These are phyloP conservation scores for Cercospora berteroae DNA, from an alignment of 2,329 filamentous ascomycete genomes.

Conservation along the genomic window DNA sequence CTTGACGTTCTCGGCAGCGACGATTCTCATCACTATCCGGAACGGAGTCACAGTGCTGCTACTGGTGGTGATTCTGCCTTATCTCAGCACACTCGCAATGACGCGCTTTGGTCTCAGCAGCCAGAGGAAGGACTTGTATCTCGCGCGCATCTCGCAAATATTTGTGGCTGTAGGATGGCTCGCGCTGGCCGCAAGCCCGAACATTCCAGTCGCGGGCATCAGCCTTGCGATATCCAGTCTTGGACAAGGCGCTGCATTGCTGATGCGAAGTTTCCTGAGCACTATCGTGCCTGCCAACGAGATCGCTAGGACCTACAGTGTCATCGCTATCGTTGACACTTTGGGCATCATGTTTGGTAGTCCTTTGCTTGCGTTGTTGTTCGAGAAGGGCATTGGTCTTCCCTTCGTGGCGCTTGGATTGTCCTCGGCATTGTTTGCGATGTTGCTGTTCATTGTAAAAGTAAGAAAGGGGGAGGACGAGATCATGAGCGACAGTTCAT, in stretches of 20 bases:
- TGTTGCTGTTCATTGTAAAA: slow-evolving; percentile 24
- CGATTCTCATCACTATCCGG: slow-evolving; percentile 36
- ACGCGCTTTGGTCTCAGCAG: slow-evolving; percentile 22
- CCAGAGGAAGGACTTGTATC: slow-evolving; percentile 35
- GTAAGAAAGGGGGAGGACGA: slow-evolving; percentile 36
- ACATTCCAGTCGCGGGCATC: slow-evolving; percentile 27
- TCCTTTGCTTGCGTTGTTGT: slow-evolving; percentile 49
- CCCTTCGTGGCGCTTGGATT: slow-evolving; percentile 46
- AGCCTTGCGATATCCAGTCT: slow-evolving; percentile 50
- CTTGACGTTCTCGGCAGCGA: slow-evolving; percentile 44
- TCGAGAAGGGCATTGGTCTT: slow-evolving; percentile 52
- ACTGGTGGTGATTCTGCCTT: slow-evolving; percentile 36
- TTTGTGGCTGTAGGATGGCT: slow-evolving; percentile 33
- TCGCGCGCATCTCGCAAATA: slow-evolving; percentile 34
- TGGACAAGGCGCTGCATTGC: slow-evolving; percentile 46
- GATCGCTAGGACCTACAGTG: slow-evolving; percentile 55
- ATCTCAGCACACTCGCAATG: slow-evolving; percentile 28
- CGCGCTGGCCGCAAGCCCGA: slow-evolving; percentile 35
- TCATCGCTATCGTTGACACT: slow-evolving; percentile 53
- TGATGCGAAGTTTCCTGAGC: slow-evolving; percentile 54
- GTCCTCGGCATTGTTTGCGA: slow-evolving; percentile 18
- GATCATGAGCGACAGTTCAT: background rate
- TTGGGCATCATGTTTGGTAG: slow-evolving; percentile 49
- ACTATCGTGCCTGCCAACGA: slow-evolving; percentile 55
- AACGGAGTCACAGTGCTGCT: slow-evolving; percentile 33